These are phyloP conservation scores for Microbotryum saponariae DNA, from an alignment of 1,284 basidiomycete genomes.

Conservation along the genomic window DNA sequence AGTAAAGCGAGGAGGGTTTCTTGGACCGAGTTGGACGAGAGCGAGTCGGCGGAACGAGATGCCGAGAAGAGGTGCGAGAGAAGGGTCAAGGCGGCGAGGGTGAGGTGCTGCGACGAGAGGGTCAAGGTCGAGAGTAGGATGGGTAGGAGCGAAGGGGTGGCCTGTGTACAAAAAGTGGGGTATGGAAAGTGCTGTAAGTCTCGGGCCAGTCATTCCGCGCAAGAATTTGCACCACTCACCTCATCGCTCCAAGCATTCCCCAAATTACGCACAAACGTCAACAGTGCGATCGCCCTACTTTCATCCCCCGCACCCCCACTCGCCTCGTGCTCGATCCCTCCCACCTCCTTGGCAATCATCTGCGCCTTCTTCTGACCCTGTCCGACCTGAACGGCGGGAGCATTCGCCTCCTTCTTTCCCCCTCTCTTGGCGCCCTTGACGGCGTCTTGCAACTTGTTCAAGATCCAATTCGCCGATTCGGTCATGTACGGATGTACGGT, in stretches of 20 bases:
- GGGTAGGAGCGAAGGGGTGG: slow-evolving; percentile 59
- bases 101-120: slow-evolving; percentile 30
- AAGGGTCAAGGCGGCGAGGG: slow-evolving; percentile 30
- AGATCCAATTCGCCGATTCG: slow-evolving; percentile 69
- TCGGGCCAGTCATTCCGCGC: neutral
- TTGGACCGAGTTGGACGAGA: slow-evolving; percentile 28
- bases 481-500: slow-evolving; percentile 74
- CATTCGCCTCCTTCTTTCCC: slow-evolving; percentile 54
- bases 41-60: slow-evolving; percentile 16
- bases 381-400: slow-evolving; percentile 24
- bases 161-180: slow-evolving; percentile 16
- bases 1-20: slow-evolving; percentile 58
- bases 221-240: slow-evolving; percentile 41
- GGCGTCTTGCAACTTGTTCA: slow-evolving; percentile 59
- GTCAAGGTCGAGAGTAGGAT: slow-evolving; percentile 54
- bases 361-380: slow-evolving; percentile 14
- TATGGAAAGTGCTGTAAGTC: no score
- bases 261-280: slow-evolving; percentile 59
- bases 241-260: slow-evolving; percentile 56
- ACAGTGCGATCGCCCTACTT: slow-evolving; percentile 70
- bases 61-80: slow-evolving; percentile 33
- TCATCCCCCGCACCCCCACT: slow-evolving; percentile 46
- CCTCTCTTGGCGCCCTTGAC: slow-evolving; percentile 57
- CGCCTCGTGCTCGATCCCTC: slow-evolving; percentile 16
- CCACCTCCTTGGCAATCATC: slow-evolving; percentile 49